Evolutionary conservation across 345 rosid species (phyloP), one percentile per base, ranked within the genome.

Genomic region (Camelina laxa): DNA sequence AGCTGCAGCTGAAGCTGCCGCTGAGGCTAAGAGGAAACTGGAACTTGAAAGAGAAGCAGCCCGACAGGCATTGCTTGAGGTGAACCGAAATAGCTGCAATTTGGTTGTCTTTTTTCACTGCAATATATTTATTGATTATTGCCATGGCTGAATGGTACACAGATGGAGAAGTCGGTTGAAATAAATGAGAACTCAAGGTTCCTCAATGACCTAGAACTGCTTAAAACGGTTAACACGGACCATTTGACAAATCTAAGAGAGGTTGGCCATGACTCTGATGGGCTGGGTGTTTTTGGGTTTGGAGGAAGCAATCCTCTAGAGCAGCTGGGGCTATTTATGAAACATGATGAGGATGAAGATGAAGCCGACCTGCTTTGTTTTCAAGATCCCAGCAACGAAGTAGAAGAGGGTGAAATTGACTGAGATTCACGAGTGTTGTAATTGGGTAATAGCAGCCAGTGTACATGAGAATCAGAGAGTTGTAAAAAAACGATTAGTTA

Each of bases 91-190:
- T 9, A 41, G 44, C 38, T 44, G 14, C 35, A 17, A 41, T 53
- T 30, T 66, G 12, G 73, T 42, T 41, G 7, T 33, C 36, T 33
- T 33, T 12, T 17, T 31, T 0, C 12, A 65, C 45, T 31, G 30
- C 6, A 27, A 55, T 13, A 21, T n/a, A 21, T 31, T 4, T 9
- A 44, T 47, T 65, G 6, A 30, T 16, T 30, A 30, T 64, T 64
- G 41, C 1, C 59, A 66, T 44, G 69, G 41, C 21, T 33, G 69
- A 72, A 72, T 36, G 41, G 41, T 51, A 20, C 30, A 67, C 94
- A 93, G 98, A 89, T 93, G 90, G 96, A 93, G 68, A 91, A 88
- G 84, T 91, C 94, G 1, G 98, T 89, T 14, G 91, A 87, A 19
- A 89, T 93, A 72, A 85, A 93, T 27, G 96, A 88, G 82, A 88